phyloP scores from a whole-genome alignment of 2,329 filamentous ascomycete genomes.

The Fusarium metavorans region DNA sequence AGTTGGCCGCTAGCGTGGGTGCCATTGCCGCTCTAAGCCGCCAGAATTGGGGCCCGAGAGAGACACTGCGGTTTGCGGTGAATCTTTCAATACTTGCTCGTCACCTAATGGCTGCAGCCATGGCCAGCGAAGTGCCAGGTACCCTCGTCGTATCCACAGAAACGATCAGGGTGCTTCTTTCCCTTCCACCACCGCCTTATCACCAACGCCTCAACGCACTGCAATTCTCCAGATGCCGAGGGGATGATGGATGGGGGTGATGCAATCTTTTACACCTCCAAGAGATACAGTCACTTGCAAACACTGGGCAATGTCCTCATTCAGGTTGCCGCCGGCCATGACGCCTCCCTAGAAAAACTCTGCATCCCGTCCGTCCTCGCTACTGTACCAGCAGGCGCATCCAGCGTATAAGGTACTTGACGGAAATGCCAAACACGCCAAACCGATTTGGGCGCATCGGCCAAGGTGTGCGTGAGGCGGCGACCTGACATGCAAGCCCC shows the following conservation, averaged over 20 bases:
- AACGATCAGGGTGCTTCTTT: constrained; percentile 19
- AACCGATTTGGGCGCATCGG: constrained; percentile 20
- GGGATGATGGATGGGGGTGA: constrained; percentile 5
- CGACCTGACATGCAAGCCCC: constrained; percentile 36
- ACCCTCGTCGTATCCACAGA: constrained; percentile 41
- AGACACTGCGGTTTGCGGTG: constrained; percentile 34
- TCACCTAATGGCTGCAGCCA: constrained; percentile 39
- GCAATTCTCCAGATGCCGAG: constrained; percentile 8
- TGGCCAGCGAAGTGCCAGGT: constrained; percentile 25
- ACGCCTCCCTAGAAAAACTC: constrained; percentile 26
- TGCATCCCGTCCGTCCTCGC: constrained; percentile 9
- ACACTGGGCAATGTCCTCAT: constrained; percentile 11
- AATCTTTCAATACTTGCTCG: constrained; percentile 24
- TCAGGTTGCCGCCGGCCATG: constrained; percentile 20
- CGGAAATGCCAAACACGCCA: constrained; percentile 16
- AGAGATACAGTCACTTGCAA: not conserved
- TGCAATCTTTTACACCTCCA: not conserved
- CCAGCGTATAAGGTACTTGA: constrained; percentile 19
- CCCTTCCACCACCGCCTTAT: constrained; percentile 6
- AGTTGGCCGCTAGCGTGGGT: constrained; percentile 40
- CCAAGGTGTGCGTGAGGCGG: constrained; percentile 33
- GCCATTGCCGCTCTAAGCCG: constrained; percentile 48
- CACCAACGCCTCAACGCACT: not conserved
- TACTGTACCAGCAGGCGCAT: constrained; percentile 12
- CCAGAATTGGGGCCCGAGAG: constrained; percentile 35